Base-by-base conservation (phyloP, 179 eudicot genomes). In the Corrigiola litoralis region DNA sequence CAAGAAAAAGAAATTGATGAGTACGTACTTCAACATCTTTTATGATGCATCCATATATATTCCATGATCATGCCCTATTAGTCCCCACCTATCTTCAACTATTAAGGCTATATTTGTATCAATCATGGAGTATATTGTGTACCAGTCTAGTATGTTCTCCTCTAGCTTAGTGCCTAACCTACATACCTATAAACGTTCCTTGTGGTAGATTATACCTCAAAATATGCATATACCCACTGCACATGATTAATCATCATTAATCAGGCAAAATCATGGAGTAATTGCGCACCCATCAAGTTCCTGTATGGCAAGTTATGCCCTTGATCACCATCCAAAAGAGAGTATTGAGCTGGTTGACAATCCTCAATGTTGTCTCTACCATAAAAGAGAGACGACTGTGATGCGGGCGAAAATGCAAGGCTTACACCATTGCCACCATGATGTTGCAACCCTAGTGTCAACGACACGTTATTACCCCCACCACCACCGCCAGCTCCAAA, bases 261-360 rank as follows among this genome's bases (percentile, higher is more conserved):
- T 65, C 81, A 87, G 13, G 92, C 85, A 64, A 86, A 83, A 72
- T 90, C 95, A 81, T 86, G 86, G 48, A 90, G 91, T 71, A 94
- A 66, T 68, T 94, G 99, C 17, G 99, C 92, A 47, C 88, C 96
- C 91, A 94, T 83, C 79, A 94, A 71, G 71, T 86, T 90, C 61
- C 96, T 76, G 25, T 88, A 94, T 17, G 96, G 99, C 80, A 91
- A 71, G 50, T 76, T 90, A 52, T 83, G 90, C 23, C 70, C 79
- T 76, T 78, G 77, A 72, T 71, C 79, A 2, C 79, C 81, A 21
- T 88, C 97, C 77, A 94, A 69, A 12, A 88, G 79, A 5, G 92
- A 79, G 67, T 77, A 89, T 13, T 80, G 84, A 54, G 72, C 87
- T 31, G 67, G 81, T 51, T 81, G 87, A 71, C 87, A 79, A 63